phyloP scores from a whole-genome alignment of 257 asterid genomes.

The Solanum infundibuliforme region DNA sequence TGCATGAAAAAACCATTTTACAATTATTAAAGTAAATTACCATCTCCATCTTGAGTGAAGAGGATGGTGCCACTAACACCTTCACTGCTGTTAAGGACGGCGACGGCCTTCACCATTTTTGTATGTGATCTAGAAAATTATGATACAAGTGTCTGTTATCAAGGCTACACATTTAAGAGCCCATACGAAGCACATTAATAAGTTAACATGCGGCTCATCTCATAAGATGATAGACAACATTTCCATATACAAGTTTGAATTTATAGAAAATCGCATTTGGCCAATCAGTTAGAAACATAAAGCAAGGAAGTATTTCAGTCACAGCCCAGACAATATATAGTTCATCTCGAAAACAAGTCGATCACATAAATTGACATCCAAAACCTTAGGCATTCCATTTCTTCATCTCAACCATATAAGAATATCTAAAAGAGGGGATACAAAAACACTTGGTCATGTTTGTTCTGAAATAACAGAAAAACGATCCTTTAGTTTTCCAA shows the following conservation, averaged over 20 bases:
- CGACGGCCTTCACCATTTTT: constrained; percentile 92
- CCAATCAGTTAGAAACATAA: neutral
- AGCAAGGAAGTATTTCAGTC: neutral
- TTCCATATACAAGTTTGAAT: neutral
- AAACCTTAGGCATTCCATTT: neutral
- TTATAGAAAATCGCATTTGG: neutral
- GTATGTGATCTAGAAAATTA: constrained; percentile 46
- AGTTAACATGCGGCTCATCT: neutral
- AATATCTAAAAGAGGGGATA: too few relatives aligned
- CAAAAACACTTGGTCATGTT: neutral
- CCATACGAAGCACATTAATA: neutral
- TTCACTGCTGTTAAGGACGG: constrained; percentile 79
- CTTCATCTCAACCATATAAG: neutral
- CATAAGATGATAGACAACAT: neutral
- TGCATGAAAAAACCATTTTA: neutral
- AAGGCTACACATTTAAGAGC: neutral
- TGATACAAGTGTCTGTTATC: neutral
- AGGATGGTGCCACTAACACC: constrained; percentile 75
- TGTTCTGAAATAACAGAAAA: neutral
- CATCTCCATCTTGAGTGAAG: constrained; percentile 83
- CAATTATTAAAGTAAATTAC: constrained; percentile 18
- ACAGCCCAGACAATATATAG: neutral
- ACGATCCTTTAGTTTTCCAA: neutral
- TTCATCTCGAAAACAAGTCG: neutral
- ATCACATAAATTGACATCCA: neutral